These are phyloP conservation scores for Dalbergia cochinchinensis DNA, from an alignment of 306 rosid species.

Conservation along the genomic window DNA sequence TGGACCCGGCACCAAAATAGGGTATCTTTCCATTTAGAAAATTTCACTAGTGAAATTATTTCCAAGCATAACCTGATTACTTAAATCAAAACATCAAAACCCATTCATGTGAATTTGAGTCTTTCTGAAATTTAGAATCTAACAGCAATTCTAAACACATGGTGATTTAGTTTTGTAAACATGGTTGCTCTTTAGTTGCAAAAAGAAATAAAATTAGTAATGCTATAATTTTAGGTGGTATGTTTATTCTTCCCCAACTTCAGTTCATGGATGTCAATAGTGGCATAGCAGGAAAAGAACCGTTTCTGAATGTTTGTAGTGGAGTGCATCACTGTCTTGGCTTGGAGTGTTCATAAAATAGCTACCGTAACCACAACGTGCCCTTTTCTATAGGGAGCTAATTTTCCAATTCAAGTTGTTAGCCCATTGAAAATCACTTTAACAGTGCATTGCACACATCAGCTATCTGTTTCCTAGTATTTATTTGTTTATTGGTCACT, in stretches of 20 bases:
- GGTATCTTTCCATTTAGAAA: background rate
- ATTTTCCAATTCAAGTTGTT: background rate
- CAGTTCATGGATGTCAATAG: background rate
- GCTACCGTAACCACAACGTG: no score
- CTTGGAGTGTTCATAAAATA: no score
- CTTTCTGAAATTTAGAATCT: slow-evolving; percentile 12
- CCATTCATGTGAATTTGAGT: slow-evolving; percentile 11
- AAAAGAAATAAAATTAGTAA: background rate
- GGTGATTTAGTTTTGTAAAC: background rate
- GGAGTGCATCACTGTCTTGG: no score
- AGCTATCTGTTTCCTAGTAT: background rate
- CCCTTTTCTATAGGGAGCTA: background rate
- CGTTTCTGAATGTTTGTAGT: no score
- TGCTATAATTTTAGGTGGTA: background rate
- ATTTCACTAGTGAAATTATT: slow-evolving; percentile 9
- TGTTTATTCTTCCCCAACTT: slow-evolving; percentile 17
- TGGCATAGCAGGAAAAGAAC: background rate
- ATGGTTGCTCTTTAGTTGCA: background rate
- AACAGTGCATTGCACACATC: background rate
- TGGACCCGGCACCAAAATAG: no score
- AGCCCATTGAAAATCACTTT: background rate
- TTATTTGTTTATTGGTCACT: background rate
- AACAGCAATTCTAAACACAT: background rate
- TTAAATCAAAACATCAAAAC: slow-evolving; percentile 7
- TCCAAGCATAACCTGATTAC: background rate